Conservation (phyloP, 306 rosid species). For the Pyrus communis region DNA sequence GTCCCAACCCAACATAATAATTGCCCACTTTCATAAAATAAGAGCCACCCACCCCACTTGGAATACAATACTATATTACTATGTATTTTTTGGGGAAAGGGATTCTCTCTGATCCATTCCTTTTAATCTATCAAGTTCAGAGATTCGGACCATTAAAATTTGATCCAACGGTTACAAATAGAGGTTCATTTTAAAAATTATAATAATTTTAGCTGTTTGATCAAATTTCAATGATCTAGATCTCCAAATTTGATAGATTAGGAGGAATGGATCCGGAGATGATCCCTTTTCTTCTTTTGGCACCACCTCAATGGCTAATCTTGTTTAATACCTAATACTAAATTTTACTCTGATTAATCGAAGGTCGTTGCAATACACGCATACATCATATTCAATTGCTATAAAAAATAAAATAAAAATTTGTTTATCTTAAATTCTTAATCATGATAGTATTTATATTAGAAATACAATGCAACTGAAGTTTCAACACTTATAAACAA, state of each 20-base stretch:
- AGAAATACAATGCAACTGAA: not conserved
- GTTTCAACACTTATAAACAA: not conserved
- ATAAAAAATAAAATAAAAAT: too few species aligned
- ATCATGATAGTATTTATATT: too few species aligned
- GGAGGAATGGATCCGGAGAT: too few species aligned
- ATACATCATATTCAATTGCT: not conserved
- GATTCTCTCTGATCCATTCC: accelerated
- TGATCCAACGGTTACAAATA: accelerated
- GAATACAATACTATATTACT: not conserved
- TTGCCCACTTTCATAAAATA: not conserved
- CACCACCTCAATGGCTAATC: not conserved
- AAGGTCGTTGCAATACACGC: not conserved
- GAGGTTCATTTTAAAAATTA: accelerated
- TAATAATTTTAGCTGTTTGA: too few species aligned
- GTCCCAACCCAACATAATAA: not conserved
- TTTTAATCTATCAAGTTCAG: accelerated
- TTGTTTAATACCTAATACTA: not conserved
- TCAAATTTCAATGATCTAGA: too few species aligned
- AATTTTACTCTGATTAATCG: too few species aligned
- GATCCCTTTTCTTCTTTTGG: not conserved
- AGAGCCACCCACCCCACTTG: not conserved
- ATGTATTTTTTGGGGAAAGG: not conserved
- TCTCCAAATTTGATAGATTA: accelerated
- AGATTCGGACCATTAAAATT: accelerated
- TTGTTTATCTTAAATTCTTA: not conserved